A percentile compares a stretch with the other conserved stretches of the same genome.
Conservation (phyloP, 768 basidiomycete genomes). For the Trametes meyenii region DNA sequence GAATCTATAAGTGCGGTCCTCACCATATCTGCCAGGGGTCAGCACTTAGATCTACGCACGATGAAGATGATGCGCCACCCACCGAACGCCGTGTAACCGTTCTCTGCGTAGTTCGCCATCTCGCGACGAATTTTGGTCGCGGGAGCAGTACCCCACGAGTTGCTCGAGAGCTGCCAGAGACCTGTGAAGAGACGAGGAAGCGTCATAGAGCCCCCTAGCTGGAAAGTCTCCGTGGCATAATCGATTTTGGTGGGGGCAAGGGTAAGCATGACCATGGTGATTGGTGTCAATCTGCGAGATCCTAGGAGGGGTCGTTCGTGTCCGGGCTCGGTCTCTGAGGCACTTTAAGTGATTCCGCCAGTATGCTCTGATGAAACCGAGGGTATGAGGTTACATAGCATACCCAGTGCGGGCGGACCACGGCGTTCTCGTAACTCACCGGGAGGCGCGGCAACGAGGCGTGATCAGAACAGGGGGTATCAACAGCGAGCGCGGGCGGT, state of each 20-base stretch:
- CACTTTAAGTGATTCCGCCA: background rate
- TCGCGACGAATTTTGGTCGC: constrained; percentile 64
- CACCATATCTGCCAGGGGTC: constrained; percentile 54
- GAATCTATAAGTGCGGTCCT: constrained; percentile 18
- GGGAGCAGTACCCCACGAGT: constrained; percentile 81
- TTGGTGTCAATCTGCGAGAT: background rate
- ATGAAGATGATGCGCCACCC: constrained; percentile 19
- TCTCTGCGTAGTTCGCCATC: constrained; percentile 65
- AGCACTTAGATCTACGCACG: background rate
- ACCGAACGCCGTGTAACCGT: constrained; percentile 71
- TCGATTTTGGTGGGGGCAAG: background rate
- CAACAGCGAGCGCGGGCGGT: background rate
- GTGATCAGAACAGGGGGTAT: constrained; percentile 8
- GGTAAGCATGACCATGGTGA: constrained; percentile 8
- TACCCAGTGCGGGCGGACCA: constrained; percentile 1
- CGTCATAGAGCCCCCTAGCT: constrained; percentile 24
- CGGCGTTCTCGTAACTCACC: constrained; percentile 3
- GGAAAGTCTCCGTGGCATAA: constrained; percentile 26
- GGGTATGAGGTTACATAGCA: background rate
- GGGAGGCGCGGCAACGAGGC: constrained; percentile 9
- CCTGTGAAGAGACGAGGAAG: constrained; percentile 34
- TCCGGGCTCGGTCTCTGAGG: background rate
- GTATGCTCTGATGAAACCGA: background rate
- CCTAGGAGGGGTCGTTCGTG: background rate
- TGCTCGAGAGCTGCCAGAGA: constrained; percentile 85